Base-by-base conservation (phyloP, 2,329 filamentous ascomycete genomes). In the Blastomyces emzantsi region DNA sequence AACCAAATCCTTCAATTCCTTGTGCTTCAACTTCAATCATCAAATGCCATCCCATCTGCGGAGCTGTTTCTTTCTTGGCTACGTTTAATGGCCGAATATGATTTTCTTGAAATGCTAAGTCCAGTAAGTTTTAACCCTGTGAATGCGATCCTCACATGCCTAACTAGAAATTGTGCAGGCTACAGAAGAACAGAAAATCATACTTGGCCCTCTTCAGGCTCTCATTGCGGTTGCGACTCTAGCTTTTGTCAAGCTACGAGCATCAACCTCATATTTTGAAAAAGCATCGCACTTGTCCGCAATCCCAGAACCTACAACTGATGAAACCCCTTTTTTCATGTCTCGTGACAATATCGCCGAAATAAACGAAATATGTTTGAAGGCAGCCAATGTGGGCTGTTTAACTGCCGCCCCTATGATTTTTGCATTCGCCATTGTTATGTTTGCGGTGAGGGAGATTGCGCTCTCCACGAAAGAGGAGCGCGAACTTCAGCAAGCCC, bases 371-470 rank as follows among this genome's bases (percentile, higher is more conserved):
- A 83, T 88, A n/a, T 81, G 96, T 43, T 76, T 87, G 30, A 78
- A 80, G 63, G 84, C 86, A 8, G 82, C 85, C 15, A 80, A 80
- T 36, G 72, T 76, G 25, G 82, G 82, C 19, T 80, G 84, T n/a
- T 78, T 81, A 47, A 84, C 85, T 45, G 89, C 89, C 25, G 86
- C 85, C 63, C 90, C 90, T 1, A 85, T 90, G 22, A 83, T 90
- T 25, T 89, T 95, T 68, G 85, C 89, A 2, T 97, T 92, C 92
- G 86, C 87, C 3, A 79, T 93, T 58, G 83, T 96, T 33, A 80
- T 92, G 11, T 84, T 89, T 70, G 82, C 83, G 33, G 85, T 94
- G 77, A 85, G 85, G 67, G 77, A 85, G 52, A 83, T 84, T 15
- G 88, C 86, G 67, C 81, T 84, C 63, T 80, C 80, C 60, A 80